Evolutionary conservation across 257 asterid genomes (phyloP), one percentile per base, ranked within the genome.

Genomic region (Rhazya stricta): DNA sequence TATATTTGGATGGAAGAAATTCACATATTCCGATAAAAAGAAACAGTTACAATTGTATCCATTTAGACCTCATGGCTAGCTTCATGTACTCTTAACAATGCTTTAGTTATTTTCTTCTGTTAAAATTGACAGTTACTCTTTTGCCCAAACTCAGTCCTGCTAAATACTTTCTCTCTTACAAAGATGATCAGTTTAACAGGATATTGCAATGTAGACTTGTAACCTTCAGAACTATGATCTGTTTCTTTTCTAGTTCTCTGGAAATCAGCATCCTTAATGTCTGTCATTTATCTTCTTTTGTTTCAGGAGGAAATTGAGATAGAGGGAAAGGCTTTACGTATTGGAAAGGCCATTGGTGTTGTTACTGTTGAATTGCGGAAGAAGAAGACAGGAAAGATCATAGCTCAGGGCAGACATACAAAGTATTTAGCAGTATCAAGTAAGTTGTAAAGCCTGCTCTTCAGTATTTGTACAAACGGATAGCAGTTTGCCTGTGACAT

Each of bases 371-470:
- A 91, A 71, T 74, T 91, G 48, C 83, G 81, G 83, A 93, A 86
- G 74, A 93, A 93, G 74, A 81, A 77, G 81, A 87, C 91, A 0
- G 95, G 96, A 29, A 91, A 88, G 73, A 72, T 86, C 29, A 83
- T 91, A 77, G 96, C 96, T 76, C 95, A 89, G 76, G 97, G 98
- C 25, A 95, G 97, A 13, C 97, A 91, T 82, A 87, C 97, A 5
- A 91, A 87, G 83, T 93, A 91, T 77, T 74, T 91, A 72, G 85
- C 75, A 45, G 78, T 81, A 43, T 80, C 86, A 8, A 91, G 96
- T 78, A 93, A 89, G 83, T 58, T 93, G 51, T 93, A 83, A 93
- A 60, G 34, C 51, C 42, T 27, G 21, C 57, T 43, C 51, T 11
- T 74, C 18, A 6, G 53, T 16, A 11, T n/a, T n/a, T n/a, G n/a